Evolutionary conservation across 495 filamentous ascomycete species (phyloP).

Genomic region (Penicillium pulvis): DNA sequence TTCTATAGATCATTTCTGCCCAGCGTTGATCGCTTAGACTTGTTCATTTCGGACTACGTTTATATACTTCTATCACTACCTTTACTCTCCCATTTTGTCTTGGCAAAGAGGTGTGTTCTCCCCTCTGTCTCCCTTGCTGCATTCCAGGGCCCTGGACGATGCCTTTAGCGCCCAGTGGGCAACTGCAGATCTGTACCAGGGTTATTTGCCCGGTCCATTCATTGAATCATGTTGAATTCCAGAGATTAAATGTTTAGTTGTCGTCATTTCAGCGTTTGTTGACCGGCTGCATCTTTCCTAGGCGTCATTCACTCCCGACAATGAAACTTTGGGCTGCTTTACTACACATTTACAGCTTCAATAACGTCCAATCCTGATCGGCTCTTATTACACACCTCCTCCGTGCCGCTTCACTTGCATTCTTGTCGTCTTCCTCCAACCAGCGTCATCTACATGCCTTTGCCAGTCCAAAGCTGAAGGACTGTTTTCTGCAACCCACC

Average conservation of each 20-base stretch:
- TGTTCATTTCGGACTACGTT: neutral
- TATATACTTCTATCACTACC: neutral
- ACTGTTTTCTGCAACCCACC: neutral
- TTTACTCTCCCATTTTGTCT: neutral
- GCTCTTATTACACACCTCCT: neutral
- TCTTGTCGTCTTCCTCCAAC: neutral
- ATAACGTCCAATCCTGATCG: neutral
- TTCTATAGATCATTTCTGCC: conserved; percentile 6
- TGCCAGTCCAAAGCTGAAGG: neutral
- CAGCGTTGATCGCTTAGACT: conserved; percentile 9
- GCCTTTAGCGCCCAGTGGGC: conserved; percentile 13
- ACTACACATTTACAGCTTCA: neutral
- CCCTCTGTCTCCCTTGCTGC: conserved; percentile 17
- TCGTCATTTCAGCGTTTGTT: conserved; percentile 9
- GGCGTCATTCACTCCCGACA: conserved; percentile 12
- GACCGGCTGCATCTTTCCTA: neutral
- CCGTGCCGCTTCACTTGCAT: neutral
- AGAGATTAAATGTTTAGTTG: conserved; percentile 8
- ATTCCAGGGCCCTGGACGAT: conserved; percentile 28
- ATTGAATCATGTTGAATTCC: conserved; percentile 10
- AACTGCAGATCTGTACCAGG: conserved; percentile 14
- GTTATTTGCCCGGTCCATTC: neutral
- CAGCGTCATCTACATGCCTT: conserved; percentile 2
- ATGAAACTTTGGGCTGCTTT: neutral
- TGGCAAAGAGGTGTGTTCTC: neutral